Evolutionary conservation across 148 eudicot genomes (phyloP).

Genomic region (Camellia granthamiana): DNA sequence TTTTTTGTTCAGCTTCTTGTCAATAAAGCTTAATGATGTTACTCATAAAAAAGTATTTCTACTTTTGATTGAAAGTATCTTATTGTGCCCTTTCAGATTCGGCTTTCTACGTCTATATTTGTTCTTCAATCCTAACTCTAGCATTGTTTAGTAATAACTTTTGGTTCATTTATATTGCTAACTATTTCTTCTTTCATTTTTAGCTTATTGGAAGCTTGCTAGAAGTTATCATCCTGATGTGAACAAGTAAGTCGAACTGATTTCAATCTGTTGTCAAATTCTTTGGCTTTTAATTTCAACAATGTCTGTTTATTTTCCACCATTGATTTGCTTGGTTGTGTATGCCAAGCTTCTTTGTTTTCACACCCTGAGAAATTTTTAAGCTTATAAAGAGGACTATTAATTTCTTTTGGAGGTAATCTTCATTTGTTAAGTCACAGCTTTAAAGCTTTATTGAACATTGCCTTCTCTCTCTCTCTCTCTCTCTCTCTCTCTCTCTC

Average conservation of each 20-base stretch:
- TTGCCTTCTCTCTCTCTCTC: background rate
- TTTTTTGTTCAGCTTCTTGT: background rate
- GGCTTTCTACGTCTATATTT: background rate
- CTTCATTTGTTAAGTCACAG: background rate
- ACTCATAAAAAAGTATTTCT: background rate
- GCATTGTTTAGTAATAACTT: background rate
- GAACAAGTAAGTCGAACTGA: conserved; percentile 66
- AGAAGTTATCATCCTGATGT: conserved; percentile 97
- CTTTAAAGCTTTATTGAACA: background rate
- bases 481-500: background rate
- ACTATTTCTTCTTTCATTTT: conserved; percentile 23
- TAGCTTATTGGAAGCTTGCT: conserved; percentile 98
- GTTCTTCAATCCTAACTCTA: background rate
- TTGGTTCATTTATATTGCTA: conserved; percentile 6
- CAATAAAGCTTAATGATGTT: background rate
- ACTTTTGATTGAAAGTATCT: background rate
- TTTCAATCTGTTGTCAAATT: conserved; percentile 11
- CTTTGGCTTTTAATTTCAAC: background rate
- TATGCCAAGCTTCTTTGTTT: background rate
- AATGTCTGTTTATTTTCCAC: background rate
- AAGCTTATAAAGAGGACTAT: too few species aligned
- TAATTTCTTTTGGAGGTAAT: too few species aligned
- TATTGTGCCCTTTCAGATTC: background rate
- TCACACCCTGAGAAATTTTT: background rate
- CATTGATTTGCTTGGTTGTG: background rate